phyloP scores from a whole-genome alignment of 345 rosid species.

The Carallia brachiata region DNA sequence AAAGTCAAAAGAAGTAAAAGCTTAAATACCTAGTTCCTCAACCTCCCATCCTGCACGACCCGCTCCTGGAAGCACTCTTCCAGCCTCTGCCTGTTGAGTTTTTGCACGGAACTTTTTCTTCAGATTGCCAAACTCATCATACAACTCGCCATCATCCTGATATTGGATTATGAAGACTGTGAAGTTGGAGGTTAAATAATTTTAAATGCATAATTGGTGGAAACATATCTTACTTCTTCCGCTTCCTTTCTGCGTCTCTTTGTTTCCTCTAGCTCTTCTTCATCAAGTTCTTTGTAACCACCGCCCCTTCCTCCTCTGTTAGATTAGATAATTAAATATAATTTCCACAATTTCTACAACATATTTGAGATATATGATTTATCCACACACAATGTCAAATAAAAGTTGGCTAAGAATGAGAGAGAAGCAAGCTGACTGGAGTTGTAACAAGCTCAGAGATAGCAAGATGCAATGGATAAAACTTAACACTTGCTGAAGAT shows the following conservation, averaged over 20 bases:
- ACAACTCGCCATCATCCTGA: constrained; percentile 98
- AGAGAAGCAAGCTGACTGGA: too few relatives aligned
- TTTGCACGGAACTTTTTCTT: constrained; percentile 94
- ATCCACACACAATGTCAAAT: too few relatives aligned
- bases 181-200: constrained; percentile 19
- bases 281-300: constrained; percentile 98
- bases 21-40: constrained; percentile 70
- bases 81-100: constrained; percentile 71
- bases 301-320: constrained; percentile 97
- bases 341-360: too few relatives aligned
- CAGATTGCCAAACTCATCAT: constrained; percentile 97
- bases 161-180: constrained; percentile 11
- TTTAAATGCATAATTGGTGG: constrained; percentile 3
- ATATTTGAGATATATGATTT: too few relatives aligned
- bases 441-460: too few relatives aligned
- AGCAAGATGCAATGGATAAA: too few relatives aligned
- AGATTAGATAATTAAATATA: neutral
- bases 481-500: too few relatives aligned
- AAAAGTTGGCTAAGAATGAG: too few relatives aligned
- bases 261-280: constrained; percentile 97
- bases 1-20: neutral
- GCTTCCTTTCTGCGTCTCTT: constrained; percentile 86
- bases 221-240: constrained; percentile 63
- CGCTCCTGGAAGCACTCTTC: constrained; percentile 59
- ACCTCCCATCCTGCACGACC: constrained; percentile 99